Percentiles rank a stretch among this genome's conserved stretches.
These are phyloP conservation scores for Flaveria bidentis DNA, from an alignment of 129 eudicot species.

Conservation along the genomic window DNA sequence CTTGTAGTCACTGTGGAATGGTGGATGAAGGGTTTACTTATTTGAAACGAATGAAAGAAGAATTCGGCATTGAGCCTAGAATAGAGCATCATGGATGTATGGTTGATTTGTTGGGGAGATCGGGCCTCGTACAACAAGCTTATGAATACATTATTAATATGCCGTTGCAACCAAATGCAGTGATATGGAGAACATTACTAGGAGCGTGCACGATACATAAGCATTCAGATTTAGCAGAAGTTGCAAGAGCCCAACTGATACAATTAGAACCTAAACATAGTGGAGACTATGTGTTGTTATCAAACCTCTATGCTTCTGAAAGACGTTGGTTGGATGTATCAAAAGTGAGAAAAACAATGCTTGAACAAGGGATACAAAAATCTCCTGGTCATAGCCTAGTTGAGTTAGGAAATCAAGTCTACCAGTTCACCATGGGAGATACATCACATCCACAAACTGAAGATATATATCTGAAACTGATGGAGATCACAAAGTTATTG, in stretches of 20 bases:
- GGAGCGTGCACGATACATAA: slow-evolving; percentile 78
- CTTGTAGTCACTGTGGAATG: slow-evolving; percentile 95
- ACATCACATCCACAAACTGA: slow-evolving; percentile 63
- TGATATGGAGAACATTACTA: slow-evolving; percentile 77
- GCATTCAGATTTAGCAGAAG: slow-evolving; percentile 53
- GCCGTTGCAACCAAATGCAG: slow-evolving; percentile 75
- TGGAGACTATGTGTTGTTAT: slow-evolving; percentile 85
- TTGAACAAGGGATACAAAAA: slow-evolving; percentile 70
- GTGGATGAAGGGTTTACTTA: slow-evolving; percentile 75
- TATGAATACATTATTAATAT: slow-evolving; percentile 60
- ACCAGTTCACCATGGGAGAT: slow-evolving; percentile 88
- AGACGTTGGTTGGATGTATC: slow-evolving; percentile 83
- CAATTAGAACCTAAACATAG: slow-evolving; percentile 80
- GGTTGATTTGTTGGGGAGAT: slow-evolving; percentile 86
- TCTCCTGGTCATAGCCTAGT: slow-evolving; percentile 80
- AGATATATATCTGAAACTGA: slow-evolving; percentile 61
- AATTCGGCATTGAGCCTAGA: slow-evolving; percentile 57
- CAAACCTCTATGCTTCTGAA: slow-evolving; percentile 87
- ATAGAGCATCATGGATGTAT: slow-evolving; percentile 90
- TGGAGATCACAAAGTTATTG: slow-evolving; percentile 64
- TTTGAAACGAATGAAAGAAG: slow-evolving; percentile 63
- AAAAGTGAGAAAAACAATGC: slow-evolving; percentile 61
- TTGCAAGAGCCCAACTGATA: slow-evolving; percentile 59
- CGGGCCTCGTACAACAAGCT: slow-evolving; percentile 68
- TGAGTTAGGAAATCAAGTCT: slow-evolving; percentile 66